phyloP scores from a whole-genome alignment of 2,329 filamentous ascomycete species.

The Chaetomium globosum region DNA sequence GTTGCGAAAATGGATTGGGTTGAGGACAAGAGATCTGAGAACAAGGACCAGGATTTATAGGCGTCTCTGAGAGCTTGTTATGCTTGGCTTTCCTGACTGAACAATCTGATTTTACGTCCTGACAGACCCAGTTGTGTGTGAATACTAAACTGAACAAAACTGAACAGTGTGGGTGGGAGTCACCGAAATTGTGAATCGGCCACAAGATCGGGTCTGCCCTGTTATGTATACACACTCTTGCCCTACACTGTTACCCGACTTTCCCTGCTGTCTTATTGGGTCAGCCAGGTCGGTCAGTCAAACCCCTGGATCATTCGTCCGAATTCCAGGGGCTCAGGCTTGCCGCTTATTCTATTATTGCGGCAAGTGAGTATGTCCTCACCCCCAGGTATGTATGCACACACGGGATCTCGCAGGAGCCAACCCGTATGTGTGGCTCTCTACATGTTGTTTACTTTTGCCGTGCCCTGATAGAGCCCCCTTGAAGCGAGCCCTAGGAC shows the following conservation, averaged over 20 bases:
- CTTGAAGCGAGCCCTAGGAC: neutral
- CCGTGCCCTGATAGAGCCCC: neutral
- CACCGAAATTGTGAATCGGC: neutral
- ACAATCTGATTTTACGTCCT: neutral
- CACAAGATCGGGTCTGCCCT: neutral
- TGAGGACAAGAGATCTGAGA: neutral
- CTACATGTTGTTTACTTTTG: neutral
- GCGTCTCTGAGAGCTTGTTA: neutral
- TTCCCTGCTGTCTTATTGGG: neutral
- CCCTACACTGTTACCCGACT: neutral
- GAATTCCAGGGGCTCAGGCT: too few species aligned
- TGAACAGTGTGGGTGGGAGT: neutral
- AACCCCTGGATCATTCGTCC: too few species aligned
- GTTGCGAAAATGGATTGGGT: neutral
- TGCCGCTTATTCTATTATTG: too few species aligned
- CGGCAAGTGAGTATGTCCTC: neutral
- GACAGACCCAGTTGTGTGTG: neutral
- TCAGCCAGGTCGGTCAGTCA: neutral
- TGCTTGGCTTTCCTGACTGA: neutral
- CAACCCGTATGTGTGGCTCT: neutral
- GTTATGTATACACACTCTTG: neutral
- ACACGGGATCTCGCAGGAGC: neutral
- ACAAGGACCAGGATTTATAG: neutral
- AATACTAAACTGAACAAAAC: neutral
- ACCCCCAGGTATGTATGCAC: neutral